Conservation (phyloP, 495 filamentous ascomycete species). For the Gamarada debralockiae region DNA sequence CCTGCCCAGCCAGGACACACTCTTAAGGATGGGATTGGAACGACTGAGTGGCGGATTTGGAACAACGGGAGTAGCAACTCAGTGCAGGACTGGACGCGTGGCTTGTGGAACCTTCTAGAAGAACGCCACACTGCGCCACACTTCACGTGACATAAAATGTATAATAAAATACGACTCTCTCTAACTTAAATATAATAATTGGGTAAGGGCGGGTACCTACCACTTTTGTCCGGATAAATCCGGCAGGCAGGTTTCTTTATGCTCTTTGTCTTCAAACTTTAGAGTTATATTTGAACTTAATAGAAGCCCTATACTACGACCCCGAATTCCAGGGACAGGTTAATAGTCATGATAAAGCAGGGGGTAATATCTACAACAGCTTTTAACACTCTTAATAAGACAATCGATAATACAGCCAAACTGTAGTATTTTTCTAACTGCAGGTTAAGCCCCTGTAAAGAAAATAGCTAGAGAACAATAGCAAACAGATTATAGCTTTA, state of each 20-base stretch:
- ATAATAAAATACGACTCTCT: slow-evolving; percentile 1
- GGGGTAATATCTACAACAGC: too few relatives aligned
- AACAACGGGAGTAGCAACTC: slow-evolving; percentile 3
- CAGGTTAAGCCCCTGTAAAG: neutral
- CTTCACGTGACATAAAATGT: slow-evolving; percentile 6
- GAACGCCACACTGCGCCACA: slow-evolving; percentile 4
- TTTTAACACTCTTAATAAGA: neutral
- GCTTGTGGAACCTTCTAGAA: slow-evolving; percentile 13
- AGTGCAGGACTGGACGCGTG: slow-evolving; percentile 11
- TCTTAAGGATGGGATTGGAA: slow-evolving; percentile 20
- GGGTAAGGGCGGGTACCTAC: neutral
- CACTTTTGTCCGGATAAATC: neutral
- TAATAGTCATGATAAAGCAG: too few relatives aligned
- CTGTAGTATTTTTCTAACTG: slow-evolving; percentile 3
- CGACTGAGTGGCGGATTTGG: slow-evolving; percentile 11
- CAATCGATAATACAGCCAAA: neutral
- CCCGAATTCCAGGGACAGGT: too few relatives aligned
- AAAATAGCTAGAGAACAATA: slow-evolving; percentile 5
- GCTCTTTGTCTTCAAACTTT: neutral
- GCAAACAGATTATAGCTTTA: neutral
- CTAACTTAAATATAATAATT: neutral
- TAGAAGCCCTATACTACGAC: too few relatives aligned
- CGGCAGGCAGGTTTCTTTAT: slow-evolving; percentile 1
- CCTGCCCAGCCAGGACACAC: too few relatives aligned
- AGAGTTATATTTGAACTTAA: too few relatives aligned